Base-by-base conservation (phyloP, 2,329 filamentous ascomycete genomes). In the Aspergillus ochraceoroseus region DNA sequence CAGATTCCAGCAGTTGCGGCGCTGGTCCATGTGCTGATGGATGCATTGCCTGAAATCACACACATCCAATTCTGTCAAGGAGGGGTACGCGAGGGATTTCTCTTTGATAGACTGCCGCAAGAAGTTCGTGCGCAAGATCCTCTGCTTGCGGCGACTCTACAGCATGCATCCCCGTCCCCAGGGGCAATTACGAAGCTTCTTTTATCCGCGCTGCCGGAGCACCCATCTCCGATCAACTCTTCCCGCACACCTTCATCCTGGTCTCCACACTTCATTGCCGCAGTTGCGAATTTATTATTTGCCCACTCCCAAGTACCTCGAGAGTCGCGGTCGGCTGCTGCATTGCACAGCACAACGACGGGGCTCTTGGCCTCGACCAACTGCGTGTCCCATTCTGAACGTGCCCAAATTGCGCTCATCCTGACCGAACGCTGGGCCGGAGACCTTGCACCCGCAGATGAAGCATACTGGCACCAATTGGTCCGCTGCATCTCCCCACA, bases 1-100 rank as follows among this genome's bases (percentile, higher is more conserved):
- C 89, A 95, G 62, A 88, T 94, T 27, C 85, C 87, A 1, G 87
- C 89, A 19, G 87, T 95, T 20, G 79, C 81, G 0, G 79, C 86
- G 19, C 79, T 95, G 3, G 79, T 95, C n/a, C 78, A 83, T 20
- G 82, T 85, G 12, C 75, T 95, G 11, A 71, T 83, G 20, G 70
- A 76, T 27, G 77, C 80, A 1, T 73, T 94, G 2, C 85, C 85
- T 3, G 73, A 73, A 29, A 82, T 94, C 51, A 77, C 79, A 29
- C 74, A 77, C 15, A 85, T 89, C 2, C 83, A 82, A 1, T 95
- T 95, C 64, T 94, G 87, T 58, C 83, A 87, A 53, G 87, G 89
- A 13, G 89, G 88, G 5, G 89, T 95, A 46, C 74, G 88, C 27
- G 88, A 95, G 64, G 89, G 89, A 0, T 81, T 81, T 29, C 68